phyloP scores from a whole-genome alignment of 2,329 filamentous ascomycete species.

The Penicillium oxalicum region DNA sequence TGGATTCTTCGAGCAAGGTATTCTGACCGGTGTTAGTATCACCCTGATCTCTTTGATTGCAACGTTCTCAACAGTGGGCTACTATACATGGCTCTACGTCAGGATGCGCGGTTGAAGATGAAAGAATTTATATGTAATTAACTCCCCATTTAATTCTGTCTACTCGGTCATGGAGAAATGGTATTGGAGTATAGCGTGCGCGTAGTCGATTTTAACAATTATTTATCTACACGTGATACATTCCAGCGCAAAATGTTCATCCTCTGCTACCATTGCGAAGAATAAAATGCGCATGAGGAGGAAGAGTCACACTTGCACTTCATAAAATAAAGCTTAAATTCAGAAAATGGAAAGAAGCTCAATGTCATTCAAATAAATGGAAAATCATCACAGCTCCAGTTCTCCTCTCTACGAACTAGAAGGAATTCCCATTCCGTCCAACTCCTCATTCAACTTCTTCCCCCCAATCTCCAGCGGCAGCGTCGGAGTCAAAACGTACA shows the following conservation, averaged over 20 bases:
- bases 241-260: no score
- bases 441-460: conserved; percentile 23
- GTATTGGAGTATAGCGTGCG: background rate
- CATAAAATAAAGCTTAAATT: no score
- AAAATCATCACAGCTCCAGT: background rate
- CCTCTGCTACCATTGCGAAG: no score
- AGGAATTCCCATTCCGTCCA: conserved; percentile 22
- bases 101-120: conserved; percentile 5
- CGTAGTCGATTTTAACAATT: no score
- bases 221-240: no score
- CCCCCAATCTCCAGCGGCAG: conserved; percentile 23
- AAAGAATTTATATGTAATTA: background rate
- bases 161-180: background rate
- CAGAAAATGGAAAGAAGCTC: no score
- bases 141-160: background rate
- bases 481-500: conserved; percentile 23
- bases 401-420: conserved; percentile 13
- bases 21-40: conserved; percentile 31
- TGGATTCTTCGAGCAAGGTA: conserved; percentile 48
- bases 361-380: no score
- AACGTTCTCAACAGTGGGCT: conserved; percentile 20
- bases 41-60: conserved; percentile 20
- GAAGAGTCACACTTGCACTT: no score
- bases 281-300: no score
- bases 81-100: conserved; percentile 20